A percentile compares a stretch with the other conserved stretches of the same genome.
Conservation (phyloP, 495 filamentous ascomycete species). For the Articulospora tetracladia region DNA sequence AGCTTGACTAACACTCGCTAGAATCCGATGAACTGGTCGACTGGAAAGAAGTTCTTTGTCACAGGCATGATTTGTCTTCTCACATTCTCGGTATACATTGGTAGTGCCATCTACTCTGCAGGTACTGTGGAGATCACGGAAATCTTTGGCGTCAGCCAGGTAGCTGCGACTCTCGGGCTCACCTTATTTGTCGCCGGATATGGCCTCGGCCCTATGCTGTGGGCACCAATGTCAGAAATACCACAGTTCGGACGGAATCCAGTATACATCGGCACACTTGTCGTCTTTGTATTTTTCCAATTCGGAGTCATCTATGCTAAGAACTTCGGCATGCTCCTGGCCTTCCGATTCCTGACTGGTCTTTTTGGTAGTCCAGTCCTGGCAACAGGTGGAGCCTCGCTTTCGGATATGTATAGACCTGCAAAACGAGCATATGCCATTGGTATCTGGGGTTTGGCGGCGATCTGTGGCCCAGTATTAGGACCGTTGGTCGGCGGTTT, state of each 20-base stretch:
- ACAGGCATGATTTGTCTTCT: slow-evolving; percentile 46
- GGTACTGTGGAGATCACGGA: slow-evolving; percentile 40
- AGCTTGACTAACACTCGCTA: slow-evolving; percentile 11
- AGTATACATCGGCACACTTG: slow-evolving; percentile 51
- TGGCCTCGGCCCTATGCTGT: slow-evolving; percentile 27
- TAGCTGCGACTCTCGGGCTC: slow-evolving; percentile 35
- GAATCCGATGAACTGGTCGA: slow-evolving; percentile 52
- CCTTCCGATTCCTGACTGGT: slow-evolving; percentile 59
- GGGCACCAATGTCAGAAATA: slow-evolving; percentile 29
- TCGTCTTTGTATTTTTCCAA: slow-evolving; percentile 56
- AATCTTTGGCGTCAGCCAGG: slow-evolving; percentile 41
- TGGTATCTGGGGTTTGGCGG: slow-evolving; percentile 48
- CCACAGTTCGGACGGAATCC: slow-evolving; percentile 47
- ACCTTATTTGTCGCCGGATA: slow-evolving; percentile 30
- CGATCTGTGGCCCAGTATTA: slow-evolving; percentile 54
- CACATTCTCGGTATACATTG: slow-evolving; percentile 20
- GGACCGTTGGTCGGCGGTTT: slow-evolving; percentile 59
- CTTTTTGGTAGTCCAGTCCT: slow-evolving; percentile 64
- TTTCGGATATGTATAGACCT: slow-evolving; percentile 62
- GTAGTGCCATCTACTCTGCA: slow-evolving; percentile 38
- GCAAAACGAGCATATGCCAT: slow-evolving; percentile 57
- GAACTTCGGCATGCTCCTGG: slow-evolving; percentile 56
- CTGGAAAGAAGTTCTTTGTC: slow-evolving; percentile 58
- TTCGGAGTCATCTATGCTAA: slow-evolving; percentile 56
- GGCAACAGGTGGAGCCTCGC: slow-evolving; percentile 55